phyloP scores from a whole-genome alignment of 257 asterid species.

The Datura wrightii region DNA sequence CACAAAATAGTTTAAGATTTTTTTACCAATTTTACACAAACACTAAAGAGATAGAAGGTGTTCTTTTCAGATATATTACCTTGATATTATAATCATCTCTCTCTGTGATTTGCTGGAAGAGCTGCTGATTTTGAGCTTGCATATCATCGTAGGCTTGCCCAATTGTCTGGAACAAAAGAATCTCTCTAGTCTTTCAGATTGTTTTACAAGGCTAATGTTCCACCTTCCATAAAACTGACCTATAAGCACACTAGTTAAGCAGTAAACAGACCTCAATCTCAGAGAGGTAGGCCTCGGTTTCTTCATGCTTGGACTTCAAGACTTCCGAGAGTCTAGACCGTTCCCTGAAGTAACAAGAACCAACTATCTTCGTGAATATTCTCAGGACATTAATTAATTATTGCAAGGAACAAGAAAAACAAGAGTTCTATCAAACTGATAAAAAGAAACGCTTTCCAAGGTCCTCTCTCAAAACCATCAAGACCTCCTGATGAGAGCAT shows the following conservation, averaged over 20 bases:
- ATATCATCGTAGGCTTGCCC: constrained; percentile 98
- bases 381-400: background rate
- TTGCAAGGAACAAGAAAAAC: background rate
- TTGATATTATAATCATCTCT: constrained; percentile 95
- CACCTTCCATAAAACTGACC: constrained; percentile 22
- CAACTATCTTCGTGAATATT: constrained; percentile 24
- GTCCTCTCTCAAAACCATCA: constrained; percentile 11
- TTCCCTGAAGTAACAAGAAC: constrained; percentile 66
- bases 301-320: constrained; percentile 83
- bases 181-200: constrained; percentile 31
- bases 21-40: constrained; percentile 8
- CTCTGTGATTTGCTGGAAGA: constrained; percentile 92
- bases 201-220: background rate
- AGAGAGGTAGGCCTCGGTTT: constrained; percentile 90
- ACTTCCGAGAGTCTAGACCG: constrained; percentile 63
- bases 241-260: background rate
- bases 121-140: constrained; percentile 97
- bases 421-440: constrained; percentile 20
- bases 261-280: constrained; percentile 79
- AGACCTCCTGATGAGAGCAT: background rate
- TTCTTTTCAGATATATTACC: constrained; percentile 46
- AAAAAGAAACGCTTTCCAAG: background rate
- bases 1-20: background rate
- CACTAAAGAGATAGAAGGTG: background rate
- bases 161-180: constrained; percentile 72